phyloP scores from a whole-genome alignment of 495 filamentous ascomycete genomes.

The Terfezia claveryi region DNA sequence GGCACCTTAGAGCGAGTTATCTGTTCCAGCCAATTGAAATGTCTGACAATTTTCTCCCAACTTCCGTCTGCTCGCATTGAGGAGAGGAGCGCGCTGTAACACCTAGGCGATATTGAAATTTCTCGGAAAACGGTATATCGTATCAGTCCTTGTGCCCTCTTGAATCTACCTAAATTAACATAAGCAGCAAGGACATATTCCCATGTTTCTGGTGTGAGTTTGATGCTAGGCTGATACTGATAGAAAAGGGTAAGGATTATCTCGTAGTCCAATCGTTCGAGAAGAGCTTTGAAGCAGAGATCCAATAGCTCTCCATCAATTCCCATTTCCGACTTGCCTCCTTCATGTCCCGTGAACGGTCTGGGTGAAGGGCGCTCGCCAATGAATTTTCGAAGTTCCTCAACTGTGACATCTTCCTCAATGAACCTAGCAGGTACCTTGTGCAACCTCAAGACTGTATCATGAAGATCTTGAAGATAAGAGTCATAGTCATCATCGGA shows the following conservation, averaged over 20 bases:
- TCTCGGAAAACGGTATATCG: not conserved
- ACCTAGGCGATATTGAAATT: not conserved
- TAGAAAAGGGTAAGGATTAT: not conserved
- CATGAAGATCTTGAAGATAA: not conserved
- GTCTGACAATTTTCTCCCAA: not conserved
- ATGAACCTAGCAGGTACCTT: not conserved
- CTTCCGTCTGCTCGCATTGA: not conserved
- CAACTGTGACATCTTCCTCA: not conserved
- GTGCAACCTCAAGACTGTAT: not conserved
- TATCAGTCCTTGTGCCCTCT: not conserved
- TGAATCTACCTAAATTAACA: not conserved
- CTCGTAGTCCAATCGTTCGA: not conserved
- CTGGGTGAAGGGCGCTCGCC: not conserved
- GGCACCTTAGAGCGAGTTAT: not conserved
- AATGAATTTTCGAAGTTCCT: not conserved
- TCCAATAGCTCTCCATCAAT: not conserved
- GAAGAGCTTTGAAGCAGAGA: not conserved
- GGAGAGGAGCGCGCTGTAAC: not conserved
- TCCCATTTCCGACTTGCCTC: not conserved
- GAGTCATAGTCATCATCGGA: not conserved
- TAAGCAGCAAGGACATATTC: not conserved
- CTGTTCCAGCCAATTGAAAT: not conserved
- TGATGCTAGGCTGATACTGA: not conserved
- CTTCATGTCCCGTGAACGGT: not conserved
- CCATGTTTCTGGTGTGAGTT: not conserved